Evolutionary conservation across 805 yeast species (phyloP).

Genomic region (Sungouiozyma intestinalis): DNA sequence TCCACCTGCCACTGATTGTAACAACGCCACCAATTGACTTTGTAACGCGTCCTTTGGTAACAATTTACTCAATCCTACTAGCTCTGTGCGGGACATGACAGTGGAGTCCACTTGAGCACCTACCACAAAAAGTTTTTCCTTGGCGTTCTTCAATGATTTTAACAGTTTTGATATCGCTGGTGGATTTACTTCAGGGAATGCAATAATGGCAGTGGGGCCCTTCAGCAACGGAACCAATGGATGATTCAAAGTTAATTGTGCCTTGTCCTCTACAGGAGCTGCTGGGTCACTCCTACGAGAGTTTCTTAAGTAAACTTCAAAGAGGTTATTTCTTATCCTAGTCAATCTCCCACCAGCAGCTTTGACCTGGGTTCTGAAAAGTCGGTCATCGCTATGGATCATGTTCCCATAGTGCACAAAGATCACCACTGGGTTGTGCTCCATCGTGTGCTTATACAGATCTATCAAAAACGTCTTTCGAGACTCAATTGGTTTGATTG

Average conservation of each 20-base stretch:
- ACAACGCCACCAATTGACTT: conserved; percentile 70
- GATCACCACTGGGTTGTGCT: conserved; percentile 56
- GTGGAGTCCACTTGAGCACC: conserved; percentile 72
- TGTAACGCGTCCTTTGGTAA: conserved; percentile 65
- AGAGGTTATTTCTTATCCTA: conserved; percentile 56
- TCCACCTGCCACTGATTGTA: conserved; percentile 80
- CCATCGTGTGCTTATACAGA: conserved; percentile 61
- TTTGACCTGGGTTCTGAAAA: conserved; percentile 49
- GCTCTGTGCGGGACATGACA: conserved; percentile 39
- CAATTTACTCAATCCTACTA: conserved; percentile 59
- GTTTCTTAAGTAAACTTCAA: conserved; percentile 68
- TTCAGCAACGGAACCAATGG: conserved; percentile 59
- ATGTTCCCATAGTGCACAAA: conserved; percentile 82
- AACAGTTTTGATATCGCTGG: conserved; percentile 48
- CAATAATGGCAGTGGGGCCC: conserved; percentile 81
- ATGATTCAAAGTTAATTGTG: conserved; percentile 35
- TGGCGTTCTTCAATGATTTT: conserved; percentile 52
- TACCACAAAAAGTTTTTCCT: conserved; percentile 66
- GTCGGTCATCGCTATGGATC: conserved; percentile 54
- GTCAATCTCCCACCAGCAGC: conserved; percentile 61
- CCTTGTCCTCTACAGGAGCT: conserved; percentile 36
- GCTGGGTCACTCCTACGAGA: conserved; percentile 59
- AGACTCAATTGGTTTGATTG: conserved; percentile 54
- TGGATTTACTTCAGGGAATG: conserved; percentile 66
- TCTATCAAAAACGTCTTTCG: conserved; percentile 85